phyloP scores from a whole-genome alignment of 768 basidiomycete genomes.

The Mycena alexandri region DNA sequence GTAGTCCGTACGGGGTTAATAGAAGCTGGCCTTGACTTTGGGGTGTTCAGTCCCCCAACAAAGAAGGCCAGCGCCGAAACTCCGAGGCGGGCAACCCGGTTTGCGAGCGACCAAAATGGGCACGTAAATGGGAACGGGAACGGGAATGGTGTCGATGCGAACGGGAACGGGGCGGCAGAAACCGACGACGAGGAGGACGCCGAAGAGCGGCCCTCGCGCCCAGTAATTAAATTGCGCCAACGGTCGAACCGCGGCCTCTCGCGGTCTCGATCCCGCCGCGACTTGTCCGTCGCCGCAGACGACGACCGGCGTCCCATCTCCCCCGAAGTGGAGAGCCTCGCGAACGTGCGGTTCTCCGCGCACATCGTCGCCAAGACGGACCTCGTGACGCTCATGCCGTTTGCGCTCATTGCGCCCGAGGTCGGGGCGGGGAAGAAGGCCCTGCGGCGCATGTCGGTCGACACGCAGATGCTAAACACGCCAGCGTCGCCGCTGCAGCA shows the following conservation, averaged over 20 bases:
- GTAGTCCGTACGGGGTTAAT: conserved; percentile 73
- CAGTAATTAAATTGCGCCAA: conserved; percentile 80
- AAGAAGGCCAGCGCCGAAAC: conserved; percentile 45
- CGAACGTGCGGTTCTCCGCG: conserved; percentile 84
- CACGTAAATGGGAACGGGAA: conserved; percentile 42
- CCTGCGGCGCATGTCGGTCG: conserved; percentile 51
- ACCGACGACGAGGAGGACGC: conserved; percentile 59
- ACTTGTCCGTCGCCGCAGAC: conserved; percentile 69
- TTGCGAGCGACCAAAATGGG: conserved; percentile 43
- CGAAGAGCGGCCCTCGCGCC: conserved; percentile 71
- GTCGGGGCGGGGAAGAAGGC: conserved; percentile 55
- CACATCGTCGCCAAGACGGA: conserved; percentile 72
- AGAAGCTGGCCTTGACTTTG: conserved; percentile 79
- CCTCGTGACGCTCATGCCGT: conserved; percentile 73
- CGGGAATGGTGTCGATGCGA: conserved; percentile 40
- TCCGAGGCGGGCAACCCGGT: conserved; percentile 53
- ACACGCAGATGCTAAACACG: conserved; percentile 47
- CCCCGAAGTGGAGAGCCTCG: conserved; percentile 77
- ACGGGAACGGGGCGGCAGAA: conserved; percentile 49
- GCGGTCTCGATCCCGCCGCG: conserved; percentile 80
- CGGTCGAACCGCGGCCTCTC: conserved; percentile 64
- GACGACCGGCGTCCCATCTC: conserved; percentile 69
- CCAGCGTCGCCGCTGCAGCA: conserved; percentile 48
- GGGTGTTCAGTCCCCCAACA: conserved; percentile 73
- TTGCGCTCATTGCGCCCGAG: conserved; percentile 86